Evolutionary conservation across 2,329 filamentous ascomycete species (phyloP).

Genomic region (Fusarium veterinarium): DNA sequence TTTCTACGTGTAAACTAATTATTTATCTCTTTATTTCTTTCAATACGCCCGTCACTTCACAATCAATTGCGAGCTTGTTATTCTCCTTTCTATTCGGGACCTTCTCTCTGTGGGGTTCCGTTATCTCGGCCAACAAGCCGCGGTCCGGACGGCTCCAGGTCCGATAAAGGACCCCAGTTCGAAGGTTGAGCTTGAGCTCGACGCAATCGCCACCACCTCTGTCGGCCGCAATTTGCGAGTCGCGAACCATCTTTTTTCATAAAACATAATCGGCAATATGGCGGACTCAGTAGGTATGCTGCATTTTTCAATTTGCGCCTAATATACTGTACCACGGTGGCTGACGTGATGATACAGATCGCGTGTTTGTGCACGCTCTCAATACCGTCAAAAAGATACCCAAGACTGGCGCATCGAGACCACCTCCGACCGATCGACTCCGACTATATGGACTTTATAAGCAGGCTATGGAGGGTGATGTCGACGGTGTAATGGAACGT

Average conservation of each 20-base stretch:
- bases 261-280: conserved; percentile 36
- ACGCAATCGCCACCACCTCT: conserved; percentile 29
- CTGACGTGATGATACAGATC: conserved; percentile 68
- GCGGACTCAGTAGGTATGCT: conserved; percentile 48
- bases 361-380: conserved; percentile 98
- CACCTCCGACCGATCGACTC: conserved; percentile 85
- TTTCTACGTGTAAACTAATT: conserved; percentile 11
- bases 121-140: conserved; percentile 46
- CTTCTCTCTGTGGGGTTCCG: conserved; percentile 37
- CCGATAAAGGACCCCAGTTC: conserved; percentile 42
- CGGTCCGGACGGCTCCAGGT: conserved; percentile 43
- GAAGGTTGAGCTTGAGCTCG: conserved; percentile 27
- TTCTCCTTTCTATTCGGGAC: conserved; percentile 20
- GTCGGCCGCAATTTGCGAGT: conserved; percentile 31
- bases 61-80: not conserved
- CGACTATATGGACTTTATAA: conserved; percentile 98
- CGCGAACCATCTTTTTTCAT: conserved; percentile 19
- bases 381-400: conserved; percentile 98
- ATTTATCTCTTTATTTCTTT: conserved; percentile 7
- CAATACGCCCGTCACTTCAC: conserved; percentile 2
- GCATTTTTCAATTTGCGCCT: not conserved
- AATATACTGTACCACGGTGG: conserved; percentile 8
- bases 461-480: conserved; percentile 98
- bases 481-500: conserved; percentile 91
- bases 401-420: conserved; percentile 89